These are phyloP conservation scores for Helminthosporium solani DNA, from an alignment of 2,329 filamentous ascomycete genomes.

Conservation along the genomic window DNA sequence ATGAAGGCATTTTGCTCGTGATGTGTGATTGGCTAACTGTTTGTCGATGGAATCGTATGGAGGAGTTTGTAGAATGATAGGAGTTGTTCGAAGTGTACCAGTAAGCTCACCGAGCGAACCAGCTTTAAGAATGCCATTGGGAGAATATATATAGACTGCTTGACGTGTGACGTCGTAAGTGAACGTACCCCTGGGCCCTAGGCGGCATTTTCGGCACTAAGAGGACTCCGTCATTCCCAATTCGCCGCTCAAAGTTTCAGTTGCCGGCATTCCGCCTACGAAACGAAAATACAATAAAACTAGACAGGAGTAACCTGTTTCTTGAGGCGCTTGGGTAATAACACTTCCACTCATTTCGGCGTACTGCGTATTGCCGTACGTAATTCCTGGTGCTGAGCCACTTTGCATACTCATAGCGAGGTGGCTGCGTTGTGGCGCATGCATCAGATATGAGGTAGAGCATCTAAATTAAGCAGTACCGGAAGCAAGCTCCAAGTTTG, in stretches of 20 bases:
- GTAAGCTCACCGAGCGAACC: background rate
- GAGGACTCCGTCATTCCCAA: background rate
- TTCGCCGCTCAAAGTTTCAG: background rate
- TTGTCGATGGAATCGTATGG: no score
- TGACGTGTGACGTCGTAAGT: background rate
- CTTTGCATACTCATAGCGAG: no score
- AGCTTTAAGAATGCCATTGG: background rate
- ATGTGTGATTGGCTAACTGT: background rate
- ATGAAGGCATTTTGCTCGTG: conserved; percentile 1
- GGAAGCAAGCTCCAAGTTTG: no score
- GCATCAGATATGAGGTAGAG: background rate
- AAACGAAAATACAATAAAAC: background rate
- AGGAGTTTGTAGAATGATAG: background rate
- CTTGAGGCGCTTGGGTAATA: background rate
- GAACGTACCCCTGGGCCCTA: background rate
- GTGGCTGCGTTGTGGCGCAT: background rate
- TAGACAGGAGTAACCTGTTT: background rate
- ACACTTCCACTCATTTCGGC: no score
- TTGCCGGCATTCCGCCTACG: background rate
- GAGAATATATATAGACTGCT: background rate
- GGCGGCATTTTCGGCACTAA: background rate
- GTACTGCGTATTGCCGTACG: no score
- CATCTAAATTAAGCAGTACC: no score
- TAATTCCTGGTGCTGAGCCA: no score
- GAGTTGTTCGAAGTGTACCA: background rate